Conservation (phyloP, 371 early-diverging fungal species). For the Amoeboaphelidium occidentale region DNA sequence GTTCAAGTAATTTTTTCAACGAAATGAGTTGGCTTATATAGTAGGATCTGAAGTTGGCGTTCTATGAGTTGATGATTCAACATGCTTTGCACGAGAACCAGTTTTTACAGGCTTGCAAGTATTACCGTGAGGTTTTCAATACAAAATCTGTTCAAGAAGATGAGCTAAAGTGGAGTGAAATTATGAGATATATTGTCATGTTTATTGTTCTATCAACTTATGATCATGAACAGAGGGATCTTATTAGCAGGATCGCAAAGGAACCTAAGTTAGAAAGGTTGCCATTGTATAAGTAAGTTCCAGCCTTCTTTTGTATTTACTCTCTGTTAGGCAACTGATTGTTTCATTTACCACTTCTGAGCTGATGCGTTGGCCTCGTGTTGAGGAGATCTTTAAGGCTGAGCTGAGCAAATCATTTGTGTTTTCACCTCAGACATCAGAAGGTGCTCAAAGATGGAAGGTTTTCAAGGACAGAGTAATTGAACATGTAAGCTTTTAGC, state of each 20-base stretch:
- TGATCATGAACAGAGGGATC: constrained; percentile 83
- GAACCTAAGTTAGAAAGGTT: constrained; percentile 51
- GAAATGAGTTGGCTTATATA: not conserved
- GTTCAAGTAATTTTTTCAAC: constrained; percentile 31
- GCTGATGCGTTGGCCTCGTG: constrained; percentile 76
- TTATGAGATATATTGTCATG: constrained; percentile 47
- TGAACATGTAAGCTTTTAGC: constrained; percentile 44
- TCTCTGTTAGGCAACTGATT: constrained; percentile 29
- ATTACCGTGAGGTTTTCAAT: constrained; percentile 66
- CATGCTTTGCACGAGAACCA: constrained; percentile 70
- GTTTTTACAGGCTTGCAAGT: constrained; percentile 67
- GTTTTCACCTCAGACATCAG: constrained; percentile 40
- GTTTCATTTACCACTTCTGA: constrained; percentile 73
- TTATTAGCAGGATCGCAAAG: constrained; percentile 52
- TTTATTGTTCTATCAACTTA: constrained; percentile 71
- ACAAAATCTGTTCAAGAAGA: constrained; percentile 54
- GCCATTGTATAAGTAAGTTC: constrained; percentile 31
- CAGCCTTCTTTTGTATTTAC: not conserved
- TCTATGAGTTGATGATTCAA: constrained; percentile 81
- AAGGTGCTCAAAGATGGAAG: constrained; percentile 48
- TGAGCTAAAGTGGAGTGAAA: constrained; percentile 46
- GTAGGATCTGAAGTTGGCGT: constrained; percentile 77
- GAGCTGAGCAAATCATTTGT: constrained; percentile 37
- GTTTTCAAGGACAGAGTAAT: constrained; percentile 75
- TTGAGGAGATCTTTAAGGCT: constrained; percentile 58